A percentile compares a stretch with the other conserved stretches of the same genome.
Conservation (phyloP, 148 eudicot species). For the Camellia sinensis region DNA sequence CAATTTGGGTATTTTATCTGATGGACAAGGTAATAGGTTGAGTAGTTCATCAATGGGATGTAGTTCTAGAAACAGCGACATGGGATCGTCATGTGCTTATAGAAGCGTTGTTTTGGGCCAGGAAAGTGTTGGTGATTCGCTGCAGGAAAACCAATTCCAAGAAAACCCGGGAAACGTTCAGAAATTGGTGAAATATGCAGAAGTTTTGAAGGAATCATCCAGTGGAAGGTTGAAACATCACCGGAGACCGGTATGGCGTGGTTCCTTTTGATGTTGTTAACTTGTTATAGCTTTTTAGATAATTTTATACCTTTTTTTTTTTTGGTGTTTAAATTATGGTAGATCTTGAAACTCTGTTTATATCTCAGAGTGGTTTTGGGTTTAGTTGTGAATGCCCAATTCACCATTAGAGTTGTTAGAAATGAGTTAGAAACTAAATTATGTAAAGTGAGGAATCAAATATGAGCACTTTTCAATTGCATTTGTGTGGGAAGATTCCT, state of each 20-base stretch:
- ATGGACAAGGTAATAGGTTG: slow-evolving; percentile 7
- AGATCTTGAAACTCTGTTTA: neutral
- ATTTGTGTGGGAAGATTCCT: neutral
- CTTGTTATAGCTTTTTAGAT: too few relatives aligned
- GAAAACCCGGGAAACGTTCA: slow-evolving; percentile 22
- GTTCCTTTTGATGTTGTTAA: slow-evolving; percentile 27
- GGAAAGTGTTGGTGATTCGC: slow-evolving; percentile 19
- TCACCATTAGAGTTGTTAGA: neutral
- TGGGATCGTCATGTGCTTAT: slow-evolving; percentile 15
- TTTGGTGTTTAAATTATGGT: neutral
- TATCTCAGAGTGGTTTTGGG: neutral
- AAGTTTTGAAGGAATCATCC: slow-evolving; percentile 52
- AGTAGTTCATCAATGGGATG: slow-evolving; percentile 32
- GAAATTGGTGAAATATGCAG: slow-evolving; percentile 60
- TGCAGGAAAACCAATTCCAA: slow-evolving; percentile 21
- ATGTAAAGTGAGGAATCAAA: neutral
- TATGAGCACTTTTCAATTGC: neutral
- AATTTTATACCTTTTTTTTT: neutral
- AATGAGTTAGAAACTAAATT: neutral
- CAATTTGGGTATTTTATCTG: slow-evolving; percentile 6
- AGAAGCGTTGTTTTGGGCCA: slow-evolving; percentile 18
- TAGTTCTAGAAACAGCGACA: slow-evolving; percentile 21
- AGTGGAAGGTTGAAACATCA: slow-evolving; percentile 18
- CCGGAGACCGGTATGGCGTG: slow-evolving; percentile 42
- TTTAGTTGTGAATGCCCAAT: neutral